These are phyloP conservation scores for Castanea sativa DNA, from an alignment of 306 rosid species.

Conservation along the genomic window DNA sequence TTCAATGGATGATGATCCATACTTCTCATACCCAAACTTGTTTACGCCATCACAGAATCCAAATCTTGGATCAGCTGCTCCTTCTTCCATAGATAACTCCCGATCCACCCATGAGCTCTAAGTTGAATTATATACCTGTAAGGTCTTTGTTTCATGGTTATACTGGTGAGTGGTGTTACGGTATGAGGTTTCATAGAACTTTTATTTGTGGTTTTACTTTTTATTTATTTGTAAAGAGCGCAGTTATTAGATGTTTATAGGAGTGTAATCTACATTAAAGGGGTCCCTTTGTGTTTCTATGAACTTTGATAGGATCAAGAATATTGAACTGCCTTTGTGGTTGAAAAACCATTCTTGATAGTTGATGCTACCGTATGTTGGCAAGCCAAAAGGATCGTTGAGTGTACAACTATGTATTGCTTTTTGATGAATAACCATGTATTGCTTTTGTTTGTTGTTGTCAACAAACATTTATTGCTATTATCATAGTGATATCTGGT, in stretches of 20 bases:
- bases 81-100: constrained; percentile 39
- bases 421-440: no score
- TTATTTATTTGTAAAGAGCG: constrained; percentile 13
- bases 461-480: background rate
- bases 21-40: constrained; percentile 78
- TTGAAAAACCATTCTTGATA: background rate
- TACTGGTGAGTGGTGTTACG: constrained; percentile 29
- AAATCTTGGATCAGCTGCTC: constrained; percentile 45
- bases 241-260: constrained; percentile 3
- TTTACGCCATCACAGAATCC: constrained; percentile 59
- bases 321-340: constrained; percentile 7
- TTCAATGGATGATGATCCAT: constrained; percentile 80
- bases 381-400: background rate
- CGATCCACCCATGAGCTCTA: constrained; percentile 38
- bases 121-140: constrained; percentile 3
- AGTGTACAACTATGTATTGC: background rate
- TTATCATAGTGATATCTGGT: background rate
- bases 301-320: background rate
- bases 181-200: background rate
- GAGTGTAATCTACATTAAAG: background rate
- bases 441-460: no score
- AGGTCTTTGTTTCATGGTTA: constrained; percentile 6
- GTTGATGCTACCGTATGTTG: background rate
- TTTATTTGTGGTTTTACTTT: constrained; percentile 2
- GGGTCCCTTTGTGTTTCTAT: constrained; percentile 17